Evolutionary conservation across 2,329 filamentous ascomycete species (phyloP).

Genomic region (Fusarium sp.): DNA sequence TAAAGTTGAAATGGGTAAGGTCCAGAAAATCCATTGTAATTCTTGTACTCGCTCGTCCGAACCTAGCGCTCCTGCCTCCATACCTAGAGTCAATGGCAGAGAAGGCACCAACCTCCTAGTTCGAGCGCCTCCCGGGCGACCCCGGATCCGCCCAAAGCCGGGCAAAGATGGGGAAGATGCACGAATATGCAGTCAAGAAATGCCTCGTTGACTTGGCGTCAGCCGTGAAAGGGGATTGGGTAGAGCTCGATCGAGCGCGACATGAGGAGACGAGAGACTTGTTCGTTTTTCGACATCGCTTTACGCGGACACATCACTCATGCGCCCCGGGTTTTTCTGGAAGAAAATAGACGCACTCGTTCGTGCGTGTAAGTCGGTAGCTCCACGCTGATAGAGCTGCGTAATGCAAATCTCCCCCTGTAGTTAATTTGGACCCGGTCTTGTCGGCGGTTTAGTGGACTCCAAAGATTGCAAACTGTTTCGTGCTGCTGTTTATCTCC

Average conservation of each 20-base stretch:
- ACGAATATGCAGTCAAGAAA: slow-evolving; percentile 40
- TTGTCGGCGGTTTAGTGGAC: slow-evolving; percentile 36
- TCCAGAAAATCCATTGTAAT: too few relatives aligned
- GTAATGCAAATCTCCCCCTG: slow-evolving; percentile 32
- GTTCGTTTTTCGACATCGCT: slow-evolving; percentile 1
- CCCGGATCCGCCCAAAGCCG: slow-evolving; percentile 42
- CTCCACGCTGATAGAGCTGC: slow-evolving; percentile 29
- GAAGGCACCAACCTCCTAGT: slow-evolving; percentile 31
- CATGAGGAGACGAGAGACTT: slow-evolving; percentile 4
- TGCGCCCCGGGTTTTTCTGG: slow-evolving; percentile 18
- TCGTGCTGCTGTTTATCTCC: slow-evolving; percentile 3
- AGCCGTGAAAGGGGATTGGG: slow-evolving; percentile 24
- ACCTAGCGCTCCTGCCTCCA: too few relatives aligned
- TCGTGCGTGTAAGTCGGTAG: slow-evolving; percentile 1
- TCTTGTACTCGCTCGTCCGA: too few relatives aligned
- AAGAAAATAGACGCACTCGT: slow-evolving; percentile 4
- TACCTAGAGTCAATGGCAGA: too few relatives aligned
- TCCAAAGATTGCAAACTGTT: slow-evolving; percentile 18
- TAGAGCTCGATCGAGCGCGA: slow-evolving; percentile 4
- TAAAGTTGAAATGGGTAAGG: too few relatives aligned
- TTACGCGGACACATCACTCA: not conserved
- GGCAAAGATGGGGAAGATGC: slow-evolving; percentile 40
- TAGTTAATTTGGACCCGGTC: slow-evolving; percentile 21
- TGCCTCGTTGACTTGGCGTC: slow-evolving; percentile 40
- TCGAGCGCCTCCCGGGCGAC: slow-evolving; percentile 42